Conservation (phyloP, 2,329 filamentous ascomycete genomes). For the Akanthomyces dipterigenus region DNA sequence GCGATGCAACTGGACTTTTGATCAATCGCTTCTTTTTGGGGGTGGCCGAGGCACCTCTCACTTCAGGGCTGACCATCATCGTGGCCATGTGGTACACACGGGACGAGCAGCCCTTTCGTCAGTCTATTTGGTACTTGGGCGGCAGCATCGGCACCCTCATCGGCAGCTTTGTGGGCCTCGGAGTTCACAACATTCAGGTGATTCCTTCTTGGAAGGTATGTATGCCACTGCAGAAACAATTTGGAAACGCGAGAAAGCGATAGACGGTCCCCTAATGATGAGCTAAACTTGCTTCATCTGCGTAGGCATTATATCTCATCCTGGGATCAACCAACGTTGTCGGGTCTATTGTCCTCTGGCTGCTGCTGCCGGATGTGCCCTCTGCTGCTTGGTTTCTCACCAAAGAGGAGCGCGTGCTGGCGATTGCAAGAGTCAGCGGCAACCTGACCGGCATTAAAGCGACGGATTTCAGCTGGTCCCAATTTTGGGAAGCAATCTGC, state of each 20-base stretch:
- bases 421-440: constrained; percentile 58
- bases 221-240: neutral
- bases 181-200: constrained; percentile 17
- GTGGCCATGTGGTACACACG: constrained; percentile 30
- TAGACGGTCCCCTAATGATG: no score
- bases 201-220: constrained; percentile 4
- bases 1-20: constrained; percentile 19
- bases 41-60: constrained; percentile 24
- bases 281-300: neutral
- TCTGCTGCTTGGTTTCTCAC: constrained; percentile 45
- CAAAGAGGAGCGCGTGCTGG: constrained; percentile 55
- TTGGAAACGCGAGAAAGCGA: no score
- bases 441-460: constrained; percentile 38
- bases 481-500: neutral
- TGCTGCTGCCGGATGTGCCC: neutral
- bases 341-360: constrained; percentile 1
- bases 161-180: constrained; percentile 20
- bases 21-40: constrained; percentile 28
- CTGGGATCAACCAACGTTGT: constrained; percentile 1
- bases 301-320: constrained; percentile 4
- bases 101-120: constrained; percentile 21
- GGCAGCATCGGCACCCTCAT: constrained; percentile 19
- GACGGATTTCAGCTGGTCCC: neutral
- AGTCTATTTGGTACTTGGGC: constrained; percentile 23
- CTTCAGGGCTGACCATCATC: constrained; percentile 24